These are phyloP conservation scores for Elsinoe arachidis DNA, from an alignment of 2,329 filamentous ascomycete species.

Conservation along the genomic window DNA sequence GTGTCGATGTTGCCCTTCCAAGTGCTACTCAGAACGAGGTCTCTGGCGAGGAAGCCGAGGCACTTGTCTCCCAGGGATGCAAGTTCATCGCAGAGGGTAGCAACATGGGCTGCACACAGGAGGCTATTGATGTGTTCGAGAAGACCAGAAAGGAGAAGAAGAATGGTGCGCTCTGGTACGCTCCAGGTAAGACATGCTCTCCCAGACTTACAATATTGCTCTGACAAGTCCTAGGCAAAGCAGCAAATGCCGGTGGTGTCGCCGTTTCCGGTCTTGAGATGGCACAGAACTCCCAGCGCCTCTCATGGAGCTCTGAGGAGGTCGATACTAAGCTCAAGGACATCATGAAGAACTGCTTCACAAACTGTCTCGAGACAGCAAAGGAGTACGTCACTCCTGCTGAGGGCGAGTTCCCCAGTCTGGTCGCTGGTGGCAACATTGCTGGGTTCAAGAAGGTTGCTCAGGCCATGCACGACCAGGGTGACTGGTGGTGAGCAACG, in stretches of 20 bases:
- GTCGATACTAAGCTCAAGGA: slow-evolving; percentile 83
- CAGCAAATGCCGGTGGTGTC: slow-evolving; percentile 93
- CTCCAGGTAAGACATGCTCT: slow-evolving; percentile 47
- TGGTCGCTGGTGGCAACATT: slow-evolving; percentile 94
- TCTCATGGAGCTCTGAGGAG: slow-evolving; percentile 80
- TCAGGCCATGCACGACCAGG: slow-evolving; percentile 88
- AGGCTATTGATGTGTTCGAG: slow-evolving; percentile 91
- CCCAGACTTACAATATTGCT: background rate
- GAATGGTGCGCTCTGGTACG: slow-evolving; percentile 81
- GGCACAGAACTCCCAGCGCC: slow-evolving; percentile 89
- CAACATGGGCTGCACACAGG: slow-evolving; percentile 98
- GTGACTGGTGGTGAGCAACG: slow-evolving; percentile 68
- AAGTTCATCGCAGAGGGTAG: slow-evolving; percentile 90
- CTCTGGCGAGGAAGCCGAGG: slow-evolving; percentile 78
- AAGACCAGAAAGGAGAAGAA: slow-evolving; percentile 59
- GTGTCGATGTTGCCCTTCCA: slow-evolving; percentile 85
- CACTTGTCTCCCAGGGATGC: slow-evolving; percentile 65
- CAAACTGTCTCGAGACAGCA: slow-evolving; percentile 79
- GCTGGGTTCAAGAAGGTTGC: slow-evolving; percentile 96
- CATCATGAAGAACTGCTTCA: slow-evolving; percentile 93
- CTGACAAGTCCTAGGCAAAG: slow-evolving; percentile 52
- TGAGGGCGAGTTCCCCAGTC: slow-evolving; percentile 77
- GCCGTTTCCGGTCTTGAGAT: slow-evolving; percentile 97
- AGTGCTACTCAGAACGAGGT: slow-evolving; percentile 98
- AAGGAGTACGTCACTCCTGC: slow-evolving; percentile 73